Evolutionary conservation across 441 rosid genomes (phyloP).

Genomic region (Eruca vesicaria): DNA sequence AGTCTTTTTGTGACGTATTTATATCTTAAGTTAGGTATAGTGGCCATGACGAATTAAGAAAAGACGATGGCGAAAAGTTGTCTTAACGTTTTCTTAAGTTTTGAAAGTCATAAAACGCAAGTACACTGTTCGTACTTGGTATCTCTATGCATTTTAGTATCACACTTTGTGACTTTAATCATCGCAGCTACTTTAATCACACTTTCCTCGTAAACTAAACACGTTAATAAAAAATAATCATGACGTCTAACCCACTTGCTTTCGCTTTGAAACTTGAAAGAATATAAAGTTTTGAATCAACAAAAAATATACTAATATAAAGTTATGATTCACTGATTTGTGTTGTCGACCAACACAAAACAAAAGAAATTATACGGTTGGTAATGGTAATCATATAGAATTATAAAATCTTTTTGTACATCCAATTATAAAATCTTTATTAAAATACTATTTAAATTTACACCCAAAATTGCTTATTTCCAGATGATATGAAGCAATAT

Average conservation of each 20-base stretch:
- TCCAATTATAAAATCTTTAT: not conserved
- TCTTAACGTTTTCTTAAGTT: slow-evolving; percentile 1
- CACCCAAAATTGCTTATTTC: not conserved
- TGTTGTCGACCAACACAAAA: slow-evolving; percentile 12
- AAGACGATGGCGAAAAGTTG: not conserved
- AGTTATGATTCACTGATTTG: not conserved
- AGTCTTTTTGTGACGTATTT: slow-evolving; percentile 4
- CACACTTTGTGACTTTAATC: slow-evolving; percentile 5
- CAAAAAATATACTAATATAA: not conserved
- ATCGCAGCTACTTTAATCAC: not conserved
- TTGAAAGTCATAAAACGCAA: slow-evolving; percentile 4
- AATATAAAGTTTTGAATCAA: not conserved
- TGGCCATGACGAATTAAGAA: not conserved
- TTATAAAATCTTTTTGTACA: not conserved
- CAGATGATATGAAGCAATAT: not conserved
- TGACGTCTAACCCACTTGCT: slow-evolving; percentile 11
- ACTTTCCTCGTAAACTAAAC: not conserved
- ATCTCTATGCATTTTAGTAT: slow-evolving; percentile 4
- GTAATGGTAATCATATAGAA: not conserved
- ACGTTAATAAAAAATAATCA: not conserved
- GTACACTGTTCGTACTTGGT: slow-evolving; percentile 27
- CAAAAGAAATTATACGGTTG: not conserved
- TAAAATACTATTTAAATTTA: not conserved
- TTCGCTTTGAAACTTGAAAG: not conserved
- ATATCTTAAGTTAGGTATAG: not conserved